Evolutionary conservation across 148 eudicot genomes (phyloP), one percentile per base, ranked within the genome.

Genomic region (Rhododendron mucronatum): DNA sequence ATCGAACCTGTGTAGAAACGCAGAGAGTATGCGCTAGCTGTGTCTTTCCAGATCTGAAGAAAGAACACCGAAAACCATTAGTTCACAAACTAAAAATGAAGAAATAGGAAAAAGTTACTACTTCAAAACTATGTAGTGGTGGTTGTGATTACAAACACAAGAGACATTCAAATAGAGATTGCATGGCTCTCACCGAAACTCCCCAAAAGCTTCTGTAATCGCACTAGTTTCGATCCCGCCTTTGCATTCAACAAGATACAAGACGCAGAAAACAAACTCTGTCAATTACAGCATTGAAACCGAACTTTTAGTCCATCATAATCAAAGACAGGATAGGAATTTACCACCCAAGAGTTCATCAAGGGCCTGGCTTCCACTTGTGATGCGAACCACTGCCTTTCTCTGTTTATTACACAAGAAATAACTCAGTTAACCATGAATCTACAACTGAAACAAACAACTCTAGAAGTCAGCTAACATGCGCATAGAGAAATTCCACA

Each of bases 1-100:
- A 83, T 84, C n/a, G 67, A 86, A 94, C 99, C 98, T 97, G 99
- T 48, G 98, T 94, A 18, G 98, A 76, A 86, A 97, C 99, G 69
- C 99, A 95, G 33, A 97, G 92, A 48, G 98, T 97, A 83, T 97
- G 99, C 30, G 99, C 99, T 30, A 97, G 98, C 90, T 97, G 99
- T 87, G 99, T 97, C 87, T 97, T 97, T 84, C 99, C 99, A 86
- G 98, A 95, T 84, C 99, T 97, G 93, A 84, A 69, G 44, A 28
- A 51, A 77, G 5, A 73, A 81, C 13, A 75, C 71, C 26, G 59
- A 81, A 30, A 84, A 77, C 16, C 23, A 5, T 74, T 41, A 63
- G 63, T 59, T 15, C 37, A 77, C 28, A 82, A 45, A 47, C 30
- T 5, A 45, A 37, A 23, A 57, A 57, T 14, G 12, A 15, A 51